A percentile compares a stretch with the other conserved stretches of the same genome.
Evolutionary conservation across 78 protist genomes (phyloP).

Genomic region (Emiliania huxleyi): DNA sequence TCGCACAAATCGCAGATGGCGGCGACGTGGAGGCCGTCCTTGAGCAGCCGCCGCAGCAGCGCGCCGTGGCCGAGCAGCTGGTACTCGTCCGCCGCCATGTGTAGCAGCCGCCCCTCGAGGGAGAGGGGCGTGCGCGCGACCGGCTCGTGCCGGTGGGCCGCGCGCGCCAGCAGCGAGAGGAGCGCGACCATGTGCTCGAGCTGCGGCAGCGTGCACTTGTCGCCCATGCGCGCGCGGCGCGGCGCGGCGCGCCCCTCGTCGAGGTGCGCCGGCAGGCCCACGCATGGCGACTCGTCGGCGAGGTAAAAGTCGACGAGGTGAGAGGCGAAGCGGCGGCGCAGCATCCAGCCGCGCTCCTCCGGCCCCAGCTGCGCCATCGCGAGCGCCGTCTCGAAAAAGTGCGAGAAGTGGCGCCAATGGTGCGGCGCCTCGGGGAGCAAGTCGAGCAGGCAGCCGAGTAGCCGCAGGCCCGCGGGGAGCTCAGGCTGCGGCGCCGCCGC

Average conservation of each 20-base stretch:
- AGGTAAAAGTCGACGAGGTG: conserved; percentile 9
- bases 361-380: neutral
- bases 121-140: neutral
- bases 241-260: neutral
- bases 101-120: neutral
- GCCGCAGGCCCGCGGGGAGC: neutral
- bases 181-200: neutral
- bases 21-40: neutral
- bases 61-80: neutral
- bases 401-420: neutral
- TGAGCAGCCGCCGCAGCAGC: neutral
- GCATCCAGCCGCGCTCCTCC: neutral
- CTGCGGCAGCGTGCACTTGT: neutral
- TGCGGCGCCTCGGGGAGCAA: neutral
- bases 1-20: neutral
- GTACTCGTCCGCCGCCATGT: neutral
- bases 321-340: neutral
- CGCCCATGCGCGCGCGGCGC: neutral
- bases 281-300: neutral
- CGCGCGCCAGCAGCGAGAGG: neutral
- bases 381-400: neutral
- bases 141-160: neutral
- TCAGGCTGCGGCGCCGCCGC: neutral
- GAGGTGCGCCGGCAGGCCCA: too few species aligned
- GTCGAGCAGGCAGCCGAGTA: neutral